Evolutionary conservation across 2,329 filamentous ascomycete genomes (phyloP).

Genomic region (Cladosporium sp.): DNA sequence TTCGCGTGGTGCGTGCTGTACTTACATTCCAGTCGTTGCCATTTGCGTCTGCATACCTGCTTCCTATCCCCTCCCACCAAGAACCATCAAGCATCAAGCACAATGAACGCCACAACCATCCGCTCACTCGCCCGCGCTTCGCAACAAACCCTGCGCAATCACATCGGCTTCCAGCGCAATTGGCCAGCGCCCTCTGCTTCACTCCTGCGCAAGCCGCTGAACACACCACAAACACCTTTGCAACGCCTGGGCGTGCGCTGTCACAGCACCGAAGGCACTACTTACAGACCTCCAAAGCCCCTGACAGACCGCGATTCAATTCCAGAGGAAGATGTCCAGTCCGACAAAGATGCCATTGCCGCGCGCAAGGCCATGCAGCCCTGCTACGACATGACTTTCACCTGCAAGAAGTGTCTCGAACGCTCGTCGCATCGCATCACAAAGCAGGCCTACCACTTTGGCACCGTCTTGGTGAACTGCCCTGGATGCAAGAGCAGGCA

Average conservation of each 20-base stretch:
- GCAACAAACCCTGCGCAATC: constrained; percentile 38
- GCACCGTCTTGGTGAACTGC: constrained; percentile 85
- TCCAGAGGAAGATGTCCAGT: constrained; percentile 23
- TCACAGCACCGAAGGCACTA: constrained; percentile 20
- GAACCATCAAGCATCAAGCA: not conserved
- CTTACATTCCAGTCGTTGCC: constrained; percentile 1
- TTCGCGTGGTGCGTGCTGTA: not conserved
- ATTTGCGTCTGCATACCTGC: not conserved
- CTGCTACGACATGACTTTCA: constrained; percentile 86
- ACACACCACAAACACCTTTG: constrained; percentile 20
- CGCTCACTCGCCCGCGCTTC: constrained; percentile 34
- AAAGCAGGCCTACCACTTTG: constrained; percentile 92
- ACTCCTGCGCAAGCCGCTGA: constrained; percentile 18
- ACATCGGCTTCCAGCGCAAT: constrained; percentile 25
- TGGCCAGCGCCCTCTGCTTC: constrained; percentile 22
- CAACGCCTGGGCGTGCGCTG: constrained; percentile 14
- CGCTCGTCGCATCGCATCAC: constrained; percentile 84
- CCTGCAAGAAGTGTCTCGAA: constrained; percentile 73
- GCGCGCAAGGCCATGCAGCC: constrained; percentile 54
- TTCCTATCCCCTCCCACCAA: not conserved
- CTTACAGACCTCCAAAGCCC: constrained; percentile 21
- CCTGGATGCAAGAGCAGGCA: constrained; percentile 84
- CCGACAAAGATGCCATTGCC: constrained; percentile 36
- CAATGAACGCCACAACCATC: constrained; percentile 27
- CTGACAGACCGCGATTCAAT: constrained; percentile 34